Evolutionary conservation across 805 yeast genomes (phyloP).

Genomic region (Candida boleticola): DNA sequence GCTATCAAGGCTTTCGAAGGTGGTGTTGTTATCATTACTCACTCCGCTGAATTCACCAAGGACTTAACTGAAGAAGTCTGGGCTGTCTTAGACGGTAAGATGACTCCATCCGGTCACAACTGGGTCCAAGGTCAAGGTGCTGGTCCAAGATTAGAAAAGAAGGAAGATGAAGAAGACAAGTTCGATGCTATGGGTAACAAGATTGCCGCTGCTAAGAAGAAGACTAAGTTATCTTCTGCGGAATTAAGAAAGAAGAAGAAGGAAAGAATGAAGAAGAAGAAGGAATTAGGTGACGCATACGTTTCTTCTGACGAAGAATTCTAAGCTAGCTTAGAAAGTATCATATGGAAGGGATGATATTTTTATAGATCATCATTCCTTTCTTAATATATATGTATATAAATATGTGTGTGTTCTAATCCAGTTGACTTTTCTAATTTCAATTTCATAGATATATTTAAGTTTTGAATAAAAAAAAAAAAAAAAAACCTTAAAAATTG

Average conservation of each 20-base stretch:
- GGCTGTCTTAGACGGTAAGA: slow-evolving; percentile 97
- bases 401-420: slow-evolving; percentile 1
- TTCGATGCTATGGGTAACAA: slow-evolving; percentile 99
- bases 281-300: slow-evolving; percentile 99
- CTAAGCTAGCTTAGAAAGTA: slow-evolving; percentile 19
- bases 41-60: slow-evolving; percentile 99
- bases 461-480: slow-evolving; percentile 1
- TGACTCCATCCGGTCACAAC: slow-evolving; percentile 99
- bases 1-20: slow-evolving; percentile 99
- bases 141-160: slow-evolving; percentile 99
- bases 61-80: slow-evolving; percentile 99
- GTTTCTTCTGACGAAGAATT: slow-evolving; percentile 87
- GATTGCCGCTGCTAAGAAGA: slow-evolving; percentile 94
- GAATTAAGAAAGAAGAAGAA: slow-evolving; percentile 99
- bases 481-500: slow-evolving; percentile 3
- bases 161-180: slow-evolving; percentile 95
- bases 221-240: slow-evolving; percentile 96
- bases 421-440: slow-evolving; percentile 1
- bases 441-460: slow-evolving; percentile 6
- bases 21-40: slow-evolving; percentile 99
- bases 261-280: slow-evolving; percentile 99
- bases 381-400: slow-evolving; percentile 32
- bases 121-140: slow-evolving; percentile 99
- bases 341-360: background rate
- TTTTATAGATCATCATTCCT: slow-evolving; percentile 9